Conservation (phyloP, 768 basidiomycete genomes). For the Hygrocybe coccinea region DNA sequence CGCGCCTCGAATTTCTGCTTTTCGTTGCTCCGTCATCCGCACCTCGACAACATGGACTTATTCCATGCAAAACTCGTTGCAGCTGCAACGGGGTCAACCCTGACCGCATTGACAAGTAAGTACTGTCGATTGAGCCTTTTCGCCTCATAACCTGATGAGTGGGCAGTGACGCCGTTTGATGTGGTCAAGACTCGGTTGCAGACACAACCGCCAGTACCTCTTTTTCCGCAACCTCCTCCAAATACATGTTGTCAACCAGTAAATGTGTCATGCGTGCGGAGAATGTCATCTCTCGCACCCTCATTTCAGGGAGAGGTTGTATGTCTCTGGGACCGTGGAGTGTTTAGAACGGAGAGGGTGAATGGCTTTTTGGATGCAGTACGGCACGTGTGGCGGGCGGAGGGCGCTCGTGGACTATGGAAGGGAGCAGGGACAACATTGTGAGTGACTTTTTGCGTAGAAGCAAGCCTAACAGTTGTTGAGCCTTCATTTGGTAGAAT, state of each 20-base stretch:
- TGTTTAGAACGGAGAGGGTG: conserved; percentile 66
- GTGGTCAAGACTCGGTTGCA: conserved; percentile 96
- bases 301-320: conserved; percentile 60
- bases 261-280: conserved; percentile 55
- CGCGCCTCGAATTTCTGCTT: background rate
- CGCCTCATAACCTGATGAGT: background rate
- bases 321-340: conserved; percentile 73
- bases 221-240: conserved; percentile 50
- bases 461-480: background rate
- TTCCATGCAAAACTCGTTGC: conserved; percentile 77
- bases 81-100: conserved; percentile 70
- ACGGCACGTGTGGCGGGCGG: conserved; percentile 69
- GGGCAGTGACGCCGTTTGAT: conserved; percentile 96
- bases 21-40: background rate
- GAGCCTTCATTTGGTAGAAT: conserved; percentile 43
- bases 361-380: conserved; percentile 85
- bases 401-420: conserved; percentile 86
- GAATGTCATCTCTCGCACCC: conserved; percentile 70
- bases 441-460: conserved; percentile 46
- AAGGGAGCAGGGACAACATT: conserved; percentile 90
- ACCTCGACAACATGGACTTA: conserved; percentile 58
- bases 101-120: conserved; percentile 81
- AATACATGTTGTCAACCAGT: conserved; percentile 70
- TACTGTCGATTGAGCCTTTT: conserved; percentile 4
- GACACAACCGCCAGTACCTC: conserved; percentile 66